These are phyloP conservation scores for Rhododendron simsii DNA, from an alignment of 148 eudicot genomes.

Conservation along the genomic window DNA sequence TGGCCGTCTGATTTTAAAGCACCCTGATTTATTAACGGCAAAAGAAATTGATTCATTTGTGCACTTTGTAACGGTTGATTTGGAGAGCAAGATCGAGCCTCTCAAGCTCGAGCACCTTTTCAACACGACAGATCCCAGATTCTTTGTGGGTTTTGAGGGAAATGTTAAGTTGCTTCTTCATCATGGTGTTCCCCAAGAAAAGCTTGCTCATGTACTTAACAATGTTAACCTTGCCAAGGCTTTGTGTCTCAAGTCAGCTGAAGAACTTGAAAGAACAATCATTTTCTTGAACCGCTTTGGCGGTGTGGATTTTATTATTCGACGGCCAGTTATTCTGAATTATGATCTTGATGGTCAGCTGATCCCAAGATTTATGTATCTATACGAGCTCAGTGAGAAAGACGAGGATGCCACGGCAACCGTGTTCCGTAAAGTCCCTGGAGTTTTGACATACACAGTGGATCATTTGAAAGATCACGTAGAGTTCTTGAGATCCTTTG, in stretches of 20 bases:
- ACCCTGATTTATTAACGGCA: constrained; percentile 55
- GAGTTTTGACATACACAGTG: constrained; percentile 52
- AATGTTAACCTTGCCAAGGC: constrained; percentile 67
- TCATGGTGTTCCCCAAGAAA: constrained; percentile 59
- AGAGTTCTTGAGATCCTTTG: constrained; percentile 72
- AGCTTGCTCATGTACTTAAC: constrained; percentile 67
- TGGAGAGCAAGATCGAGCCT: constrained; percentile 43
- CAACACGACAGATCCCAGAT: constrained; percentile 39
- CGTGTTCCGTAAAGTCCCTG: constrained; percentile 65
- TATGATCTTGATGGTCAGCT: constrained; percentile 76
- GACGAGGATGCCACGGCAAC: constrained; percentile 50
- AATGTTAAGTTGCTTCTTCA: constrained; percentile 52
- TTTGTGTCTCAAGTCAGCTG: constrained; percentile 51
- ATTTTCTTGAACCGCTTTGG: constrained; percentile 61
- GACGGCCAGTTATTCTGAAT: constrained; percentile 62
- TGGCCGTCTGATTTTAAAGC: constrained; percentile 44
- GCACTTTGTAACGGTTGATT: constrained; percentile 25
- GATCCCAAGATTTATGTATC: constrained; percentile 61
- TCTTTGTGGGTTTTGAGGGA: constrained; percentile 49
- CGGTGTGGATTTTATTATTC: constrained; percentile 52
- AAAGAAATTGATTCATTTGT: constrained; percentile 48
- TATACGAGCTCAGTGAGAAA: constrained; percentile 61
- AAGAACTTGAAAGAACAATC: constrained; percentile 61
- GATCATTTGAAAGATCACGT: constrained; percentile 72
- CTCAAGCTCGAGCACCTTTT: constrained; percentile 62